Evolutionary conservation across 306 rosid species (phyloP).

Genomic region (Astragalus membranaceus): DNA sequence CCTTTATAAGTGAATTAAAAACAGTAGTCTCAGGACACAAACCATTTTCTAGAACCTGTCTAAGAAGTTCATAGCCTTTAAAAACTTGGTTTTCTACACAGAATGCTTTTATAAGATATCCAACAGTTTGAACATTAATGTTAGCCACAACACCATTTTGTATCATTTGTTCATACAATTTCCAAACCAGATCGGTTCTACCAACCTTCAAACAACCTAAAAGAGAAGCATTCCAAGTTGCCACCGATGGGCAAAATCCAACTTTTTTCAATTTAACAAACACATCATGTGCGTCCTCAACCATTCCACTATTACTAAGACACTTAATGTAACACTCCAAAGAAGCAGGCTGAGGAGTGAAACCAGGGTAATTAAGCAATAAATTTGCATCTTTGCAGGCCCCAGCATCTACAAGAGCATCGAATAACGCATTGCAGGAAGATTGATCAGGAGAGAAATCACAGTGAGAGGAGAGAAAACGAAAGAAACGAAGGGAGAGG

Average conservation of each 20-base stretch:
- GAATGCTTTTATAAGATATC: constrained; percentile 50
- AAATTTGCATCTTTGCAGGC: constrained; percentile 47
- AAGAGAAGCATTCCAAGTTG: constrained; percentile 57
- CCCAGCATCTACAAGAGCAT: constrained; percentile 50
- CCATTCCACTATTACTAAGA: constrained; percentile 45
- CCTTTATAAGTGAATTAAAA: constrained; percentile 49
- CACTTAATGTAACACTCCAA: constrained; percentile 48
- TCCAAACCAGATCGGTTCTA: constrained; percentile 63
- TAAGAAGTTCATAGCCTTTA: constrained; percentile 56
- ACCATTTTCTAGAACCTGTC: constrained; percentile 53
- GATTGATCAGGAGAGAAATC: constrained; percentile 42
- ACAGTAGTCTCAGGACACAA: constrained; percentile 36
- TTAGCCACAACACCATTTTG: constrained; percentile 41
- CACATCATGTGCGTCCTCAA: constrained; percentile 48
- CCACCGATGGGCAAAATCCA: constrained; percentile 40
- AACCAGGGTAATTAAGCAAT: constrained; percentile 38
- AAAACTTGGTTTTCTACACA: constrained; percentile 40
- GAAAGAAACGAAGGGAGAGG: constrained; percentile 66
- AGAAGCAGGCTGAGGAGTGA: constrained; percentile 39
- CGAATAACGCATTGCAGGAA: constrained; percentile 44
- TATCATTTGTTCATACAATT: constrained; percentile 52
- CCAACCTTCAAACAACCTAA: constrained; percentile 39
- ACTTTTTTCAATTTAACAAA: constrained; percentile 33
- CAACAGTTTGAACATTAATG: constrained; percentile 50
- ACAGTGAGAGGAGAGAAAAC: constrained; percentile 48